Evolutionary conservation across 331 rosid species (phyloP), one percentile per base, ranked within the genome.

Genomic region (Malus hybrid): DNA sequence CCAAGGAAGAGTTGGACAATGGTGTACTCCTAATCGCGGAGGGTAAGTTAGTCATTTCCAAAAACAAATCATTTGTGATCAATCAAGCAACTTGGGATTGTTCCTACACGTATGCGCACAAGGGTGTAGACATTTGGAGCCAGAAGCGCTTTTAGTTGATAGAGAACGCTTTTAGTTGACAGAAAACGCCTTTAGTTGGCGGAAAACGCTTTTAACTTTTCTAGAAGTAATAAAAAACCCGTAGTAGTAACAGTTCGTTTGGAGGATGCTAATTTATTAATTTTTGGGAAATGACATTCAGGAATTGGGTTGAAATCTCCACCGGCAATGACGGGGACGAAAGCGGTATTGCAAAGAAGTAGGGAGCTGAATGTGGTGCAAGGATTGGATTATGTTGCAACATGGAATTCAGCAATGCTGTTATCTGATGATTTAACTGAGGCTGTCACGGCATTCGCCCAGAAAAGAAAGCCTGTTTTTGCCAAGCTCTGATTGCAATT

Each of bases 321-420:
- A 6, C 80, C 85, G 33, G 96, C 98, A 4, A 79, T 91, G 59
- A 75, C 73, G 14, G 98, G 98, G 71, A 93, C 98, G 48, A 91
- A 87, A 76, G 88, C 86, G 6, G 97, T 93, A 82, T 28, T 93
- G 69, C 87, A 90, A n/a, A 85, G 74, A 82, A 90, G 93, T 31
- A 88, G 94, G 80, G 97, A 93, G 75, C 63, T 93, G 73, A 87
- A 68, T 16, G 63, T 90, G 71, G 98, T 86, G 12, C 96, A 90
- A 71, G 97, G 96, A 2, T 79, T 93, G 88, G 97, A 93, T 69
- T 91, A 87, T 70, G 96, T 86, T 28, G 98, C 97, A 7, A 90
- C 97, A 24, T 75, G 93, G 89, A 93, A 93, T 81, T 81, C 98
- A 10, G 88, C 88, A 1, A 86, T 87, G 78, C 76, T 93, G 74